Base-by-base conservation (phyloP, 345 rosid species). In the Eutrema japonicum region DNA sequence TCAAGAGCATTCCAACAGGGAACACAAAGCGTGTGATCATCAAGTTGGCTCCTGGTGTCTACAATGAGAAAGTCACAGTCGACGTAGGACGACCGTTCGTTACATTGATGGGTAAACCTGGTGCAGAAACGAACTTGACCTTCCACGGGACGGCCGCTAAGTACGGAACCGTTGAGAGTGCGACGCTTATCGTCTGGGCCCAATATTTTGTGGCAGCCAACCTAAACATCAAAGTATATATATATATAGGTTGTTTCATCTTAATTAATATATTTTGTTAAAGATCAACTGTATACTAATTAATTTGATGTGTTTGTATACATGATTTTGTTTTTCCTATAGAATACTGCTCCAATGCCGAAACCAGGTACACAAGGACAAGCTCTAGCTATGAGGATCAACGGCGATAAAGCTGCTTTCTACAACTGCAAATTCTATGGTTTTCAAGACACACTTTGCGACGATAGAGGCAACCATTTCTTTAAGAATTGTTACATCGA, bases 1-100 rank as follows among this genome's bases (percentile, higher is more conserved):
- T 90, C 13, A 33, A 77, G 13, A 82, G 83, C 46, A 77, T 90
- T 32, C 88, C 86, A 0, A 3, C 49, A 3, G 88, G 85, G 40
- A 90, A 90, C 49, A 83, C 29, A 46, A 73, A 72, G 51, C 84
- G 93, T 7, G 89, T 88, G 43, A 77, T 88, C 50, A 52, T 90
- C 18, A 77, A 72, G 50, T 74, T 90, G 14, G 89, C 85, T 3
- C 72, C 63, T 0, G 96, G 96, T 9, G 54, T 30, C 5, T 88
- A 87, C 58, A n/a, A 22, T 1, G 93, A 90, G 84, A 90, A 86
- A 66, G 38, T 90, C 54, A 84, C 60, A 35, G 61, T 90, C 13
- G 82, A 77, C 10, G 12, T 80, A 8, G 73, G 26, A 3, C 78
- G 78, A 68, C 89, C 78, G 45, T 90, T 85, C 52, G 18, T 90